A percentile compares a stretch with the other conserved stretches of the same genome.
Conservation (phyloP, 495 filamentous ascomycete genomes). For the Aspergillus funiculosus region DNA sequence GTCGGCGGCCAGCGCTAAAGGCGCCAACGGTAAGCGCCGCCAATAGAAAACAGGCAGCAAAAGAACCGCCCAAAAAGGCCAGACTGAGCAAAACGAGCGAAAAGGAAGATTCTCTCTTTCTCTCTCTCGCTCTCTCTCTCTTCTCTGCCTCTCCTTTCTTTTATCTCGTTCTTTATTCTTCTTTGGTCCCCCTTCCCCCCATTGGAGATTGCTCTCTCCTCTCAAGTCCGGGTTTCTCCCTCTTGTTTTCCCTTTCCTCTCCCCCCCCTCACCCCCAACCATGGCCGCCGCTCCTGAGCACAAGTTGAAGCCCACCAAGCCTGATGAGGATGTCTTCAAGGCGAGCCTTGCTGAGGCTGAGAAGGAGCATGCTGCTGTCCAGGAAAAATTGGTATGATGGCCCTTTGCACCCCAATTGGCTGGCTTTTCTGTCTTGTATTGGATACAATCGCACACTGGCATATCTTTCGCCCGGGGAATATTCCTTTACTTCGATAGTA, state of each 20-base stretch:
- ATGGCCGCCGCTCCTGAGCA: slow-evolving; percentile 42
- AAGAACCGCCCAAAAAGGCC: slow-evolving; percentile 21
- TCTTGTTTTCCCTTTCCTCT: slow-evolving; percentile 3
- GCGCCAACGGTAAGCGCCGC: slow-evolving; percentile 26
- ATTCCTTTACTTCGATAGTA: not conserved
- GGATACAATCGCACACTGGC: not conserved
- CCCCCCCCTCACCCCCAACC: slow-evolving; percentile 11
- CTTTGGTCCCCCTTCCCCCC: not conserved
- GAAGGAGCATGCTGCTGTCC: slow-evolving; percentile 69
- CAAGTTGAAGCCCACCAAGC: slow-evolving; percentile 49
- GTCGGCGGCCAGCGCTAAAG: slow-evolving; percentile 24
- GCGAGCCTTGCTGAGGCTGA: slow-evolving; percentile 66
- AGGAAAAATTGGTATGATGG: slow-evolving; percentile 73
- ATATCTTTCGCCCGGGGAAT: slow-evolving; percentile 3
- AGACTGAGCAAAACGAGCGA: slow-evolving; percentile 6
- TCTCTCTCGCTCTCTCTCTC: slow-evolving; percentile 16
- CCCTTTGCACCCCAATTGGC: slow-evolving; percentile 2
- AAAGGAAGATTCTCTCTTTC: slow-evolving; percentile 26
- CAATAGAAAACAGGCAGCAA: slow-evolving; percentile 8
- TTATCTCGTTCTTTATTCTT: slow-evolving; percentile 5
- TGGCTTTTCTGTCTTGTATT: too few species aligned
- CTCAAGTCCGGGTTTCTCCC: slow-evolving; percentile 12
- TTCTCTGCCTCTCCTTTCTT: slow-evolving; percentile 10
- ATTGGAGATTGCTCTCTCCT: not conserved
- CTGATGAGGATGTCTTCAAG: slow-evolving; percentile 52